Evolutionary conservation across 139 green algal species (phyloP).

Genomic region (Nannochloris sp.): DNA sequence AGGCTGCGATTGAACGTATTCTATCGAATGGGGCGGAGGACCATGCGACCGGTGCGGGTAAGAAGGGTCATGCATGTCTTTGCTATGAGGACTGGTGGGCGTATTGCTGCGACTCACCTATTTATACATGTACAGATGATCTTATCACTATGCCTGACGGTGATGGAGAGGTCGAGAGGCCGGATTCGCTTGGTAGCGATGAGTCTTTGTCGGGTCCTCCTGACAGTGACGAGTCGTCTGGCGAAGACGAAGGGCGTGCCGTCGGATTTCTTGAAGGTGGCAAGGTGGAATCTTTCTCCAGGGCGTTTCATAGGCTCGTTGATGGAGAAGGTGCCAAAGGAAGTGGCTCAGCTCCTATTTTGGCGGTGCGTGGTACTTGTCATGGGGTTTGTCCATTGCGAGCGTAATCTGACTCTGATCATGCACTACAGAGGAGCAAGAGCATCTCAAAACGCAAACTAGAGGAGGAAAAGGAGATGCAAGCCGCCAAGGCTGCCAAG

Average conservation of each 20-base stretch:
- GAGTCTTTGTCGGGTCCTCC: neutral
- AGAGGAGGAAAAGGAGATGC: constrained; percentile 38
- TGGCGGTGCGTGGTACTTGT: constrained; percentile 7
- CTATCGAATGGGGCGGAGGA: neutral
- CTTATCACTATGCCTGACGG: neutral
- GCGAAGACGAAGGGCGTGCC: neutral
- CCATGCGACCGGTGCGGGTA: neutral
- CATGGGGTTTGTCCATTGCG: constrained; percentile 1
- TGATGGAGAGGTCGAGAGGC: constrained; percentile 16
- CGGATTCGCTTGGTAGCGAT: constrained; percentile 5
- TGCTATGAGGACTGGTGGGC: no score
- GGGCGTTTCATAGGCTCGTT: constrained; percentile 61
- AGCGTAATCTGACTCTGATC: neutral
- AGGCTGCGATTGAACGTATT: neutral
- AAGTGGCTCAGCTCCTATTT: constrained; percentile 12
- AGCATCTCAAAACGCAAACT: constrained; percentile 45
- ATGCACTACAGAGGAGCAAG: constrained; percentile 25
- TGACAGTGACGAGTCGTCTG: constrained; percentile 5
- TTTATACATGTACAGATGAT: neutral
- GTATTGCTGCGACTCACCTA: no score
- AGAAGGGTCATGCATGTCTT: neutral
- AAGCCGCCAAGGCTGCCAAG: constrained; percentile 31
- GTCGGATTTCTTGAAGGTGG: constrained; percentile 37
- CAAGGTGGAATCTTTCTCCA: constrained; percentile 59
- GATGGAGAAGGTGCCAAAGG: neutral